Evolutionary conservation across 495 filamentous ascomycete genomes (phyloP).

Genomic region (Rhypophila decipiens): DNA sequence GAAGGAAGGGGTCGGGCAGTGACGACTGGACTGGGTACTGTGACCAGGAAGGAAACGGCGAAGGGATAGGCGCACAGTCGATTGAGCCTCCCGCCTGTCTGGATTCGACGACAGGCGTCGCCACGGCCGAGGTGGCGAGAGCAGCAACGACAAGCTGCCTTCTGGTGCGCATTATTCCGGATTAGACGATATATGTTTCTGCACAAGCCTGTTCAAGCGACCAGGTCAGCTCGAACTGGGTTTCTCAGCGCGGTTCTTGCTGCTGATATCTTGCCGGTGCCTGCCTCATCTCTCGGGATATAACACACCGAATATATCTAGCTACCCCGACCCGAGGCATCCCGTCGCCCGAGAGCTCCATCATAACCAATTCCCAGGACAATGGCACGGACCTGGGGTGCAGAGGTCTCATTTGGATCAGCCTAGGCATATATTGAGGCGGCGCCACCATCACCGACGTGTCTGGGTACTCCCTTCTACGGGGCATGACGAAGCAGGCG

Average conservation of each 20-base stretch:
- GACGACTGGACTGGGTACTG: conserved; percentile 35
- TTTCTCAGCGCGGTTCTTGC: neutral
- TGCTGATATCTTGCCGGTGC: neutral
- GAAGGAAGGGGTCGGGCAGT: conserved; percentile 45
- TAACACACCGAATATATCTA: neutral
- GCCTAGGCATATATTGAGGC: no score
- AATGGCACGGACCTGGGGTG: neutral
- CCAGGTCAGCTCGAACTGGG: neutral
- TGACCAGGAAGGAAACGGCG: conserved; percentile 35
- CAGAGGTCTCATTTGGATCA: neutral
- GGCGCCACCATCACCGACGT: no score
- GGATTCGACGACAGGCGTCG: neutral
- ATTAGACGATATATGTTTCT: no score
- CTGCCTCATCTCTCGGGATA: no score
- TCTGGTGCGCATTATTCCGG: conserved; percentile 2
- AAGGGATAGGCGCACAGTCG: conserved; percentile 30
- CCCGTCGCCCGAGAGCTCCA: neutral
- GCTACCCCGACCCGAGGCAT: neutral
- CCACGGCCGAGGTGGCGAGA: neutral
- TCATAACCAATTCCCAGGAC: neutral
- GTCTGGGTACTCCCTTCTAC: no score
- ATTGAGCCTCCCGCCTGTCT: conserved; percentile 10
- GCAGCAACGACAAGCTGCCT: neutral
- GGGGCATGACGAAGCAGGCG: no score
- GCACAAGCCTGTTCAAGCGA: neutral